These are phyloP conservation scores for Nakazawaea anatomiae DNA, from an alignment of 805 yeast genomes.

Conservation along the genomic window DNA sequence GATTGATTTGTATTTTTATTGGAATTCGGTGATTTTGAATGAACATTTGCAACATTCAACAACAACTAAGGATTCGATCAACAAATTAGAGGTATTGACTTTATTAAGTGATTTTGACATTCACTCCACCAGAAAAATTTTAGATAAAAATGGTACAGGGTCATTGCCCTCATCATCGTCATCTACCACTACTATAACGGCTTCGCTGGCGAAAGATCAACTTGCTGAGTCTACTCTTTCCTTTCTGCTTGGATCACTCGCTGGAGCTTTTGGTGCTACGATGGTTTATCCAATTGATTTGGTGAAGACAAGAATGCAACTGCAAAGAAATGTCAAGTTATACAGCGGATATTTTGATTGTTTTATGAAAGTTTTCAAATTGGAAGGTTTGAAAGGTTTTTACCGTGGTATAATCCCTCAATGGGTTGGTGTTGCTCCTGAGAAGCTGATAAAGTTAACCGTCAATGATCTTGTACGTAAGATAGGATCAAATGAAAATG, in stretches of 20 bases:
- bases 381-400: slow-evolving; percentile 80
- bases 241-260: slow-evolving; percentile 85
- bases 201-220: slow-evolving; percentile 35
- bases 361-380: slow-evolving; percentile 63
- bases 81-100: slow-evolving; percentile 19
- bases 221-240: slow-evolving; percentile 85
- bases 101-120: slow-evolving; percentile 22
- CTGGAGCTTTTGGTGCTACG: slow-evolving; percentile 98
- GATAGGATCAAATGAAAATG: slow-evolving; percentile 48
- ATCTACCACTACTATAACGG: slow-evolving; percentile 25
- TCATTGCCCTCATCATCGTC: neutral
- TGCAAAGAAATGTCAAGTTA: slow-evolving; percentile 67
- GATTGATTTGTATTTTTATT: slow-evolving; percentile 25
- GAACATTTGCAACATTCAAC: slow-evolving; percentile 20
- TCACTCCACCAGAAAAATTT: slow-evolving; percentile 25
- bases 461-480: slow-evolving; percentile 86
- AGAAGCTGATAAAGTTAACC: slow-evolving; percentile 92
- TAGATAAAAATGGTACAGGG: neutral
- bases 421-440: slow-evolving; percentile 96
- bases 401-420: slow-evolving; percentile 94
- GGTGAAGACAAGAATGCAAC: slow-evolving; percentile 96
- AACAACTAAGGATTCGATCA: slow-evolving; percentile 41
- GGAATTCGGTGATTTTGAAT: slow-evolving; percentile 25
- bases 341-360: slow-evolving; percentile 86
- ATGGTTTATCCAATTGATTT: slow-evolving; percentile 95